These are phyloP conservation scores for Melampsora larici-populina DNA, from an alignment of 1,284 basidiomycete genomes.

Conservation along the genomic window DNA sequence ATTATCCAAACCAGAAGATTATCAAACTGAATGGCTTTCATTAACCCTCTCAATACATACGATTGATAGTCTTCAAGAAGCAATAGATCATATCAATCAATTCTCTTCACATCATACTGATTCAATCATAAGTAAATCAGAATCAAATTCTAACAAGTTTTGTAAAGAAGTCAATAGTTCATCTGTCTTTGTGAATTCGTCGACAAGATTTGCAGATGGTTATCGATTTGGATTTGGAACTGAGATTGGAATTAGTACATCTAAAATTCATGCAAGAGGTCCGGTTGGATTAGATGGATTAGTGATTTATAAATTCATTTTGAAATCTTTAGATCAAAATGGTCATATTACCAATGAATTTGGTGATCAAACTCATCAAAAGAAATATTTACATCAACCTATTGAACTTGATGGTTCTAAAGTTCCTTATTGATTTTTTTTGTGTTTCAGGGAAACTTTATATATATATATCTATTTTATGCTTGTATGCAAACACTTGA, in stretches of 20 bases:
- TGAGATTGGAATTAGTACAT: slow-evolving; percentile 96
- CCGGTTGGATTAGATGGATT: slow-evolving; percentile 94
- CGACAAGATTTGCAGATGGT: slow-evolving; percentile 93
- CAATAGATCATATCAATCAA: slow-evolving; percentile 83
- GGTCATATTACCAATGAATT: slow-evolving; percentile 81
- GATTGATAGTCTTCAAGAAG: slow-evolving; percentile 67
- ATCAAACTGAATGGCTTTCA: slow-evolving; percentile 80
- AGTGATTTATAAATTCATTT: slow-evolving; percentile 89
- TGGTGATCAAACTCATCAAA: slow-evolving; percentile 54
- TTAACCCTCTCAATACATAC: slow-evolving; percentile 75
- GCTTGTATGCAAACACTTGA: too few relatives aligned
- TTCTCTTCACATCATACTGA: slow-evolving; percentile 97
- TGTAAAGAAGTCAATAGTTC: slow-evolving; percentile 84
- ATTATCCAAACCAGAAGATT: slow-evolving; percentile 59
- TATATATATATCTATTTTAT: too few relatives aligned
- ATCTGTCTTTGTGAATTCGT: slow-evolving; percentile 90
- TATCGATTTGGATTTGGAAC: slow-evolving; percentile 96
- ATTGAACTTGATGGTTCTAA: slow-evolving; percentile 17
- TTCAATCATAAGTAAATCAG: slow-evolving; percentile 79
- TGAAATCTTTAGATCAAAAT: slow-evolving; percentile 66
- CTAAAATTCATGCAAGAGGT: slow-evolving; percentile 91
- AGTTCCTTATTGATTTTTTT: background rate
- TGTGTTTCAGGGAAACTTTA: too few relatives aligned
- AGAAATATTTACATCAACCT: slow-evolving; percentile 7
- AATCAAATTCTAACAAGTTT: slow-evolving; percentile 67